Base-by-base conservation (phyloP, 306 rosid genomes). In the Glycine tomentella region DNA sequence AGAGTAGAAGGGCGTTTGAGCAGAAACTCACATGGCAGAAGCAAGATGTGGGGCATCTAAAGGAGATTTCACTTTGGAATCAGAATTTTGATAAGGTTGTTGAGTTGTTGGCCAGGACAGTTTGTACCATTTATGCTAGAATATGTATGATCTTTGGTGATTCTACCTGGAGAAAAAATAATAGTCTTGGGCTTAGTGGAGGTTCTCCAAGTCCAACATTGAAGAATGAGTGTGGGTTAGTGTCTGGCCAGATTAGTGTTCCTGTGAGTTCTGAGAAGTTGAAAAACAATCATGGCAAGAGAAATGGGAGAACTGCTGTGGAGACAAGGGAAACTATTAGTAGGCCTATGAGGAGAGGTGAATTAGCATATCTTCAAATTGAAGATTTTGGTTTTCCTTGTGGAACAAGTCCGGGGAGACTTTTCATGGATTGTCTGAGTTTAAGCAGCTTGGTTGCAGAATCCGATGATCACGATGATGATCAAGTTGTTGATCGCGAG, bases 401-500 rank as follows among this genome's bases (percentile, higher is more conserved):
- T 69, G 98, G 91, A 75, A 77, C 94, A 66, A 91, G 91, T 84
- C 97, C 99, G 0, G 97, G 99, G 52, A 91, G 97, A 88, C 88
- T 95, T 55, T 88, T 95, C 83, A 91, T 91, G 98, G 97, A 95
- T 59, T 95, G 98, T 86, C 89, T 95, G 34, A 92, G 97, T 69
- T 82, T 95, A 70, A 90, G 96, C 81, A 87, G 97, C 84, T 87
- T 98, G 7, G 93, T 89, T 86, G 83, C 92, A 4, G 88, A 82
- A 76, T 76, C 88, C 14, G 87, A 79, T 46, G 92, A 87, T 8
- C 82, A 38, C 6, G 42, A 78, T 38, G 84, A 82, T 45, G 84
- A 75, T 74, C 72, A 78, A 82, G 76, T 74, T 84, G 72, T 64
- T 50, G 82, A 87, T 69, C 73, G 52, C 2, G 89, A 83, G 55